Percentiles rank a stretch among this genome's conserved stretches.
phyloP scores from a whole-genome alignment of 352 stramenopile genomes.

The Phytophthora parvispora region DNA sequence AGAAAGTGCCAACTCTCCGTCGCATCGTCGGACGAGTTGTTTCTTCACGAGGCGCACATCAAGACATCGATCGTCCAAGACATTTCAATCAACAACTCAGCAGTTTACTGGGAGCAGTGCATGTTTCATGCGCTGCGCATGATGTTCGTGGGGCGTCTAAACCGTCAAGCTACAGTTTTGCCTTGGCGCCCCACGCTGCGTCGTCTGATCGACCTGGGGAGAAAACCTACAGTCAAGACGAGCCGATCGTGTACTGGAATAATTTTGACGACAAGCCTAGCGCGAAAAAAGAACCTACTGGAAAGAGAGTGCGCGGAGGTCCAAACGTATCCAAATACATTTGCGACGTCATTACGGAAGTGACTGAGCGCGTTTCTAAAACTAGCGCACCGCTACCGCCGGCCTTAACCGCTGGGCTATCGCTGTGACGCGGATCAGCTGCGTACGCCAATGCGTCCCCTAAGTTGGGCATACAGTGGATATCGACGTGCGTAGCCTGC shows the following conservation, averaged over 20 bases:
- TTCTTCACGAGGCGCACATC: slow-evolving; percentile 12
- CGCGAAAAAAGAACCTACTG: not conserved
- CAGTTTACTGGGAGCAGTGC: slow-evolving; percentile 2
- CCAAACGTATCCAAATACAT: slow-evolving; percentile 5
- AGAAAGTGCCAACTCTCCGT: slow-evolving; percentile 24
- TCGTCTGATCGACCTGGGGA: not conserved
- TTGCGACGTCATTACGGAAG: not conserved
- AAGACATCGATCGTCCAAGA: not conserved
- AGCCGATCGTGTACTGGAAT: slow-evolving; percentile 5
- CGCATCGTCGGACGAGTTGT: slow-evolving; percentile 11
- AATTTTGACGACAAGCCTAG: not conserved
- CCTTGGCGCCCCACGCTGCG: not conserved
- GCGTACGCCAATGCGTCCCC: slow-evolving; percentile 19
- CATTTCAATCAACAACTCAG: slow-evolving; percentile 1
- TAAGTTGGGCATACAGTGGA: slow-evolving; percentile 17
- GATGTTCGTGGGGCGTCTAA: slow-evolving; percentile 7
- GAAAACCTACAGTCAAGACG: slow-evolving; percentile 3
- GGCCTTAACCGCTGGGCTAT: not conserved
- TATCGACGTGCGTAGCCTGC: slow-evolving; percentile 3
- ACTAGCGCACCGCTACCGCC: not conserved
- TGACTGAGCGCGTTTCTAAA: not conserved
- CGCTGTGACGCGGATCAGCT: not conserved
- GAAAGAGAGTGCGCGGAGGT: not conserved
- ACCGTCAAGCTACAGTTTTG: slow-evolving; percentile 7
- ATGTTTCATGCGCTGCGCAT: slow-evolving; percentile 8